These are phyloP conservation scores for Aspergillus versicolor DNA, from an alignment of 2,329 filamentous ascomycete species.

Conservation along the genomic window DNA sequence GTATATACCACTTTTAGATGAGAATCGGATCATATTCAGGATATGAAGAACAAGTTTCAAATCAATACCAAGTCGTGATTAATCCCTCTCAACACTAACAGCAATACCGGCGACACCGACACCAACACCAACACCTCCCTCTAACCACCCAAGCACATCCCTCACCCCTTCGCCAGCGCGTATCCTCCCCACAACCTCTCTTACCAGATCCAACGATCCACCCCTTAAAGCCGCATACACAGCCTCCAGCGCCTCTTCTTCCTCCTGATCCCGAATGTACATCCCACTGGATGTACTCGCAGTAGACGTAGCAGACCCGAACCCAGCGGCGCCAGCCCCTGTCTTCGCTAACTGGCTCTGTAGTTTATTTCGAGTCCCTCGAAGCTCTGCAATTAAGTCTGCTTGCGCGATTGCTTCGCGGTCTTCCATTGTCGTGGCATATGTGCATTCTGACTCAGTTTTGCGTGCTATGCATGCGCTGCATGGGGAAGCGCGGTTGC, in stretches of 20 bases:
- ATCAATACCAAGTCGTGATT: not conserved
- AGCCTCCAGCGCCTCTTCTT: constrained; percentile 12
- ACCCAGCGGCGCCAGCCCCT: not conserved
- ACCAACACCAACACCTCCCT: not conserved
- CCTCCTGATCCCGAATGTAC: not conserved
- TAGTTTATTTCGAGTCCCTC: constrained; percentile 10
- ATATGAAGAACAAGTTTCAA: not conserved
- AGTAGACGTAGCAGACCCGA: not conserved
- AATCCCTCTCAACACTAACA: not conserved
- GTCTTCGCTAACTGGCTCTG: constrained; percentile 3
- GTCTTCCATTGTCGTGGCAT: constrained; percentile 15
- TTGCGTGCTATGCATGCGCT: constrained; percentile 16
- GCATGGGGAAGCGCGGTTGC: constrained; percentile 19
- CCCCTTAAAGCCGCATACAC: constrained; percentile 13
- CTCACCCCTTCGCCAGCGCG: constrained; percentile 9
- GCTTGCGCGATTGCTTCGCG: constrained; percentile 20
- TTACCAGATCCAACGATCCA: constrained; percentile 10
- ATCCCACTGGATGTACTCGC: not conserved
- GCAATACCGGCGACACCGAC: not conserved
- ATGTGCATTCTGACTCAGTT: constrained; percentile 16
- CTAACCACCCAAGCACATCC: constrained; percentile 3
- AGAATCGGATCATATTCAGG: not conserved
- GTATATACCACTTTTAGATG: not conserved
- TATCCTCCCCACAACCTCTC: constrained; percentile 13
- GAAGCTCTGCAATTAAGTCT: constrained; percentile 17